Conservation (phyloP, 768 basidiomycete genomes). For the Termitomyces sp. region DNA sequence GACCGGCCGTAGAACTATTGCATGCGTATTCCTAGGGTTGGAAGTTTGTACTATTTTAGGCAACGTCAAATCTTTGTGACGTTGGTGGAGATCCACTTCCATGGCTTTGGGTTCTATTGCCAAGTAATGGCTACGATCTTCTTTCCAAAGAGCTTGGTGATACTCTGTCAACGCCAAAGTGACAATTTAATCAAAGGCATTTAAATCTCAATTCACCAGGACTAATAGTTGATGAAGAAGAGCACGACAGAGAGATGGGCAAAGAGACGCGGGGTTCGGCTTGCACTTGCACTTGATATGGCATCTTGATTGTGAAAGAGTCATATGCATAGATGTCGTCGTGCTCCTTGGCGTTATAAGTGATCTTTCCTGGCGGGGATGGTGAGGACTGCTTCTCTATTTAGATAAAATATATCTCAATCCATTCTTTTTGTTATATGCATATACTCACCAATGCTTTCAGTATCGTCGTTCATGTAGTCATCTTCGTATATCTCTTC, state of each 20-base stretch:
- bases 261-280: neutral
- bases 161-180: neutral
- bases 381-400: conserved; percentile 16
- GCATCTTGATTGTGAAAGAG: neutral
- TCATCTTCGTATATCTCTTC: conserved; percentile 7
- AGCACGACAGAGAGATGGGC: neutral
- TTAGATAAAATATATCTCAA: neutral
- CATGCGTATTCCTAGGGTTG: conserved; percentile 33
- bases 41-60: neutral
- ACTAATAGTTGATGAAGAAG: neutral
- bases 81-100: neutral
- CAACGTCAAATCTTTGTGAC: neutral
- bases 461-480: conserved; percentile 18
- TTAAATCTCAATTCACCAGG: neutral
- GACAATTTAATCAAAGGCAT: neutral
- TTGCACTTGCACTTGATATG: neutral
- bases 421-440: conserved; percentile 8
- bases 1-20: conserved; percentile 58
- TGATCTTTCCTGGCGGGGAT: conserved; percentile 6
- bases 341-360: neutral
- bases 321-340: conserved; percentile 12
- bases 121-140: neutral
- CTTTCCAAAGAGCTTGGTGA: neutral
- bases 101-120: neutral
- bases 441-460: conserved; percentile 34